These are phyloP conservation scores for Yarrowia sp. DNA, from an alignment of 805 yeast genomes.

Conservation along the genomic window DNA sequence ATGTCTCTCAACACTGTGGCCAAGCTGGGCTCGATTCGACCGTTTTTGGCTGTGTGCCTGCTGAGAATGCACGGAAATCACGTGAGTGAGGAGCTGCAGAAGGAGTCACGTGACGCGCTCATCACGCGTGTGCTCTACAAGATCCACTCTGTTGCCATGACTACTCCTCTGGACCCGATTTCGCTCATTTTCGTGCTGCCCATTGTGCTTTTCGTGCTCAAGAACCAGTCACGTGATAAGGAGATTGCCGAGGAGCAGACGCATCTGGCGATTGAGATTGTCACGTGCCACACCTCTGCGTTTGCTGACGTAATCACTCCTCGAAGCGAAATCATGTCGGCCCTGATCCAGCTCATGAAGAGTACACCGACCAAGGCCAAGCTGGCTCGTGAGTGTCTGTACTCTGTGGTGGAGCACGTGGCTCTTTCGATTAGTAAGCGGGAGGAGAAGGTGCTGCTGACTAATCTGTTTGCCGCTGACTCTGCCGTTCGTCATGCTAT, in stretches of 20 bases:
- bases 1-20: conserved; percentile 43
- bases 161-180: conserved; percentile 63
- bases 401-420: conserved; percentile 72
- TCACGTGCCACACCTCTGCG: conserved; percentile 48
- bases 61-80: conserved; percentile 50
- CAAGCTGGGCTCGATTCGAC: conserved; percentile 51
- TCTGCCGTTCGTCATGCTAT: conserved; percentile 73
- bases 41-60: conserved; percentile 66
- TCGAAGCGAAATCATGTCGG: conserved; percentile 59
- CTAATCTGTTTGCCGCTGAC: conserved; percentile 57
- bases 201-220: conserved; percentile 62
- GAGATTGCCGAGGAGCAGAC: conserved; percentile 92
- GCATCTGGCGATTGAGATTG: conserved; percentile 69
- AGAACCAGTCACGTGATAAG: conserved; percentile 48
- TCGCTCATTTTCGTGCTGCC: conserved; percentile 77
- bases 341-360: conserved; percentile 60
- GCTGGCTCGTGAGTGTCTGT: conserved; percentile 76
- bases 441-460: conserved; percentile 61
- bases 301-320: conserved; percentile 67
- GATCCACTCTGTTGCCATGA: conserved; percentile 70
- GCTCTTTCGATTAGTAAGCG: conserved; percentile 55
- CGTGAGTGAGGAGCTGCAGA: conserved; percentile 47
- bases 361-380: conserved; percentile 75
- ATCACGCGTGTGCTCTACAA: conserved; percentile 70
- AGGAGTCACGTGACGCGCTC: conserved; percentile 54